A percentile compares a stretch with the other conserved stretches of the same genome.
Evolutionary conservation across 768 basidiomycete species (phyloP).

Genomic region (Piloderma croceum): DNA sequence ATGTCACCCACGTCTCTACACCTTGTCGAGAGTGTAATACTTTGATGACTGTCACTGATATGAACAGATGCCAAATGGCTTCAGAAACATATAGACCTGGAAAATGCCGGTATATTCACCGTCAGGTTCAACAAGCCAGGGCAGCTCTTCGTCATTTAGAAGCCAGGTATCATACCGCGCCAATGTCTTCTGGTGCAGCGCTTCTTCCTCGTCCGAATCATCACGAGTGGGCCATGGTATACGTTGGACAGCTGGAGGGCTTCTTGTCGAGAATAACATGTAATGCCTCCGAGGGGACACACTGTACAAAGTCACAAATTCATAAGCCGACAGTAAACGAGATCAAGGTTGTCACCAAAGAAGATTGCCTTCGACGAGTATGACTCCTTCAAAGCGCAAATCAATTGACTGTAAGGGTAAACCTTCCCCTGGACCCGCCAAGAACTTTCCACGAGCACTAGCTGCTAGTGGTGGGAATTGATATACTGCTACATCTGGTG

Average conservation of each 20-base stretch:
- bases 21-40: constrained; percentile 55
- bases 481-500: constrained; percentile 50
- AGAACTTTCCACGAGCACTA: constrained; percentile 60
- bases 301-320: constrained; percentile 31
- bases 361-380: constrained; percentile 69
- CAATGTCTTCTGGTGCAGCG: constrained; percentile 27
- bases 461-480: constrained; percentile 46
- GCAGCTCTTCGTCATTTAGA: constrained; percentile 57
- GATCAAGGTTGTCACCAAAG: constrained; percentile 45
- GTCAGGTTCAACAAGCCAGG: constrained; percentile 71
- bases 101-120: constrained; percentile 38
- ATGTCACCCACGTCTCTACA: constrained; percentile 79
- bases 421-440: constrained; percentile 78
- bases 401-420: constrained; percentile 60
- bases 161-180: constrained; percentile 65
- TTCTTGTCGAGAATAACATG: constrained; percentile 68
- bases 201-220: constrained; percentile 33
- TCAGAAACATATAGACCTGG: no score
- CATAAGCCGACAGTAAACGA: constrained; percentile 2
- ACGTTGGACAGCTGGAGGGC: constrained; percentile 72
- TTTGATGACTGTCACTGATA: constrained; percentile 63
- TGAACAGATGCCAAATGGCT: no score
- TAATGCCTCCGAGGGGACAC: constrained; percentile 69
- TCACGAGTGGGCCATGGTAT: constrained; percentile 74
- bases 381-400: constrained; percentile 75